These are phyloP conservation scores for Sugiyamaella pinicola DNA, from an alignment of 1,139 yeast species.

Conservation along the genomic window DNA sequence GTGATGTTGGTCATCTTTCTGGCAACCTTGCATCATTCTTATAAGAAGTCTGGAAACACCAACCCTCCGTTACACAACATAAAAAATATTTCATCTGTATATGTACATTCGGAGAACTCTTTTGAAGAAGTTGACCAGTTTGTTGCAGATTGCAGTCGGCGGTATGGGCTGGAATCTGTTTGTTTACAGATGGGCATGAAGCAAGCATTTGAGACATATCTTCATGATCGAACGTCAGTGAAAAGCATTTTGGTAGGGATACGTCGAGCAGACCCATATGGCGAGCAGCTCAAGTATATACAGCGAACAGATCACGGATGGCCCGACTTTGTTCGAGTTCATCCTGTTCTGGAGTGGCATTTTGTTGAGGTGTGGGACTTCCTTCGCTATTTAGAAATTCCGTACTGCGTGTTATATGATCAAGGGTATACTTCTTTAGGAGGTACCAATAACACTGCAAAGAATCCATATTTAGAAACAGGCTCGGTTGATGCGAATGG, in stretches of 20 bases:
- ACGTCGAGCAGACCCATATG: slow-evolving; percentile 78
- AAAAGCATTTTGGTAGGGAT: slow-evolving; percentile 79
- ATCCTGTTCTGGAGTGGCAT: slow-evolving; percentile 82
- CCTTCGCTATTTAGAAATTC: slow-evolving; percentile 51
- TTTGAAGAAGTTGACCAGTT: slow-evolving; percentile 61
- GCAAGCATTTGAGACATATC: slow-evolving; percentile 64
- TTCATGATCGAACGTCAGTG: slow-evolving; percentile 50
- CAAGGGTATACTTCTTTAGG: slow-evolving; percentile 82
- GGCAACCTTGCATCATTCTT: slow-evolving; percentile 52
- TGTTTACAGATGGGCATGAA: slow-evolving; percentile 51
- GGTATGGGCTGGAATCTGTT: slow-evolving; percentile 41
- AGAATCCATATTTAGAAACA: slow-evolving; percentile 58
- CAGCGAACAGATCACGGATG: slow-evolving; percentile 80
- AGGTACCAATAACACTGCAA: slow-evolving; percentile 64
- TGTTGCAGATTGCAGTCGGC: slow-evolving; percentile 41
- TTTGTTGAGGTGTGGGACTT: slow-evolving; percentile 75
- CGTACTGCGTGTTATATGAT: slow-evolving; percentile 73
- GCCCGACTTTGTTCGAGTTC: slow-evolving; percentile 80
- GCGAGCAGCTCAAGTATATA: slow-evolving; percentile 53
- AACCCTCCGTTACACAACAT: slow-evolving; percentile 12
- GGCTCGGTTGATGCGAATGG: slow-evolving; percentile 33
- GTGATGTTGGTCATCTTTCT: slow-evolving; percentile 73
- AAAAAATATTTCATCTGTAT: slow-evolving; percentile 52
- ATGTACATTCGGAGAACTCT: slow-evolving; percentile 68
- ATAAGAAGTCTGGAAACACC: slow-evolving; percentile 33